phyloP scores from a whole-genome alignment of 169 alveolate genomes.

The Ichthyophthirius multifiliis region DNA sequence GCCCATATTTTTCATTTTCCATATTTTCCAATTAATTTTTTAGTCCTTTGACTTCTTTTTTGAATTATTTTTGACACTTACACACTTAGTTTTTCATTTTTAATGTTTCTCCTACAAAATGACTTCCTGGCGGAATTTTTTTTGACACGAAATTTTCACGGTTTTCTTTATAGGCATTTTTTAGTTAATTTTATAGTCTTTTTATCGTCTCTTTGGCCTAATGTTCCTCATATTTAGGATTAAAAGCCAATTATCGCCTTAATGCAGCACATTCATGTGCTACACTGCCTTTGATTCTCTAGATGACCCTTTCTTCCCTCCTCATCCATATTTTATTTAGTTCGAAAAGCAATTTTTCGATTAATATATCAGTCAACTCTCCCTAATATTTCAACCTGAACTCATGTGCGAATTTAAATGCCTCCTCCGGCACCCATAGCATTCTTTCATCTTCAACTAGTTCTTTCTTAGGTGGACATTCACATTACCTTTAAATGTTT shows the following conservation, averaged over 20 bases:
- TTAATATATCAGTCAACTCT: slow-evolving; percentile 27
- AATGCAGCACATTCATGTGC: slow-evolving; percentile 25
- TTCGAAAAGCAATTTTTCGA: slow-evolving; percentile 38
- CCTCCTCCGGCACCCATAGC: slow-evolving; percentile 63
- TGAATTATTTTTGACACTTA: background rate
- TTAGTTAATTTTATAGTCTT: slow-evolving; percentile 1
- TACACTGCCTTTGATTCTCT: slow-evolving; percentile 11
- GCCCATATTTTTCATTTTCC: background rate
- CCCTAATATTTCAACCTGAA: slow-evolving; percentile 28
- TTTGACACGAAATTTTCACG: background rate
- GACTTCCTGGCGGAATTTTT: slow-evolving; percentile 20
- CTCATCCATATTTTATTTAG: slow-evolving; percentile 48
- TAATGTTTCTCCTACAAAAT: slow-evolving; percentile 11
- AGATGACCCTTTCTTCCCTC: slow-evolving; percentile 39
- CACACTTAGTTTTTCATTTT: slow-evolving; percentile 21
- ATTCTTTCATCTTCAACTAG: slow-evolving; percentile 22
- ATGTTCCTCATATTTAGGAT: slow-evolving; percentile 41
- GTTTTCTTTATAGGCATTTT: slow-evolving; percentile 9
- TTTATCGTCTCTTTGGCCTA: slow-evolving; percentile 10
- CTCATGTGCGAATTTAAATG: slow-evolving; percentile 43
- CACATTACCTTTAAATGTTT: background rate
- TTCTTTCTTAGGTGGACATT: slow-evolving; percentile 8
- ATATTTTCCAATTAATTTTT: slow-evolving; percentile 9
- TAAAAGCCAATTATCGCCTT: slow-evolving; percentile 32
- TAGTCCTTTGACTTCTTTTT: slow-evolving; percentile 13